Evolutionary conservation across 495 filamentous ascomycete species (phyloP).

Genomic region (Trichodelitschia bisporula): DNA sequence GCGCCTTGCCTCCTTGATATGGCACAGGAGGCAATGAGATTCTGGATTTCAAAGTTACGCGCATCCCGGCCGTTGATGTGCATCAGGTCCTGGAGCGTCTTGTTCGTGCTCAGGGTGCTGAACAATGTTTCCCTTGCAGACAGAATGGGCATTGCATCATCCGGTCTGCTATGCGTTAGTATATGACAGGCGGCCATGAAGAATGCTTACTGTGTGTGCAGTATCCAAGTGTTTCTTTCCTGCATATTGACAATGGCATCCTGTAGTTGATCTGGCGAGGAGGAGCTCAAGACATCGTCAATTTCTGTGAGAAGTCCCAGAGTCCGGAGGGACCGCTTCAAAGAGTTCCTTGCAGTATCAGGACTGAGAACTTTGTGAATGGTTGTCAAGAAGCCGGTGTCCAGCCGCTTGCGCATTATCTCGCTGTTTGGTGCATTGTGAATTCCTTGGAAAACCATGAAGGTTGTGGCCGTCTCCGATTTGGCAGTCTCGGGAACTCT

Average conservation of each 20-base stretch:
- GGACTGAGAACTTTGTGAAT: slow-evolving; percentile 34
- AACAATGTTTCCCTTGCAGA: slow-evolving; percentile 62
- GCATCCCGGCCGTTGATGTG: slow-evolving; percentile 32
- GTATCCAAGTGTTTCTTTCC: slow-evolving; percentile 49
- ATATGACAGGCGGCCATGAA: slow-evolving; percentile 1
- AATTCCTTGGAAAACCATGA: slow-evolving; percentile 55
- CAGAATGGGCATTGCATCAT: slow-evolving; percentile 57
- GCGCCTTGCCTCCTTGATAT: slow-evolving; percentile 56
- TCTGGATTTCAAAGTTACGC: slow-evolving; percentile 46
- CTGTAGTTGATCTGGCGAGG: slow-evolving; percentile 31
- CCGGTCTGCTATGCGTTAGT: slow-evolving; percentile 32
- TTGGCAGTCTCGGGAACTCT: slow-evolving; percentile 36
- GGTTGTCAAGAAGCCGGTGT: slow-evolving; percentile 36
- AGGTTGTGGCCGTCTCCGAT: slow-evolving; percentile 43
- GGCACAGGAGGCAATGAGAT: slow-evolving; percentile 44
- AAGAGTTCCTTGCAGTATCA: slow-evolving; percentile 1
- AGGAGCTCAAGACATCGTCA: slow-evolving; percentile 43
- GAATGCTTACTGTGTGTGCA: slow-evolving; percentile 37
- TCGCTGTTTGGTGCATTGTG: slow-evolving; percentile 34
- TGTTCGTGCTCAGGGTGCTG: slow-evolving; percentile 47
- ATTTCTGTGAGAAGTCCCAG: slow-evolving; percentile 62
- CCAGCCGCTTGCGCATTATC: slow-evolving; percentile 26
- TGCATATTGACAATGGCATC: slow-evolving; percentile 36
- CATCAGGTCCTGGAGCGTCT: slow-evolving; percentile 30
- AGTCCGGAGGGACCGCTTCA: slow-evolving; percentile 40